Evolutionary conservation across 2,329 filamentous ascomycete genomes (phyloP).

Genomic region (Pyricularia sp.): DNA sequence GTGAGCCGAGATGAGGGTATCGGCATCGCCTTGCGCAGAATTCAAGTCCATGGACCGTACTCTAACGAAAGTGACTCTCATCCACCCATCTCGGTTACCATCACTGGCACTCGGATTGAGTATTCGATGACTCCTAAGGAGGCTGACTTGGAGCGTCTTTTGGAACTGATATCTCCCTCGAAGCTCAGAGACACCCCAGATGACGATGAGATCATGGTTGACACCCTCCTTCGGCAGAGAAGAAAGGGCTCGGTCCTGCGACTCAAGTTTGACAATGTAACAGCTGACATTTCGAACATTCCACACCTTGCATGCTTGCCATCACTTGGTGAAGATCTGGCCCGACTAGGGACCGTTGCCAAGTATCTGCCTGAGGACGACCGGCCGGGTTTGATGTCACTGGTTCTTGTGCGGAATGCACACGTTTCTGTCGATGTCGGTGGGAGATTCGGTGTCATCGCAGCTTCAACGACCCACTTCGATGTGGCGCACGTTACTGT

Average conservation of each 20-base stretch:
- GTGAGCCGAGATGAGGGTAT: slow-evolving; percentile 66
- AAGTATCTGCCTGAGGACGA: slow-evolving; percentile 97
- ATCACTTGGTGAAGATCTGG: slow-evolving; percentile 66
- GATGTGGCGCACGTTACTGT: slow-evolving; percentile 77
- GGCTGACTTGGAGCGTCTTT: slow-evolving; percentile 68
- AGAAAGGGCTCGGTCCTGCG: slow-evolving; percentile 78
- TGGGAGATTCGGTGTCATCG: slow-evolving; percentile 56
- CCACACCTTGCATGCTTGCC: slow-evolving; percentile 59
- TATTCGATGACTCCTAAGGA: slow-evolving; percentile 67
- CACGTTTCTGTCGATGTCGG: slow-evolving; percentile 55
- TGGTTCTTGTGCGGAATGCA: slow-evolving; percentile 57
- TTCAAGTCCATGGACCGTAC: slow-evolving; percentile 66
- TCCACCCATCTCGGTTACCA: slow-evolving; percentile 49
- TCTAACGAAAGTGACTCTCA: slow-evolving; percentile 39
- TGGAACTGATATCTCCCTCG: slow-evolving; percentile 83
- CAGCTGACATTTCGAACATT: slow-evolving; percentile 52
- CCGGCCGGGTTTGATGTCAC: slow-evolving; percentile 73
- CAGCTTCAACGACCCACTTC: slow-evolving; percentile 48
- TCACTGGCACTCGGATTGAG: slow-evolving; percentile 61
- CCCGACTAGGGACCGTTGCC: slow-evolving; percentile 74
- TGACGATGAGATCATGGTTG: slow-evolving; percentile 89
- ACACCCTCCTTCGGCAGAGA: slow-evolving; percentile 79
- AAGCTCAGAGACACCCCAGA: slow-evolving; percentile 67
- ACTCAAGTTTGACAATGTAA: slow-evolving; percentile 54
- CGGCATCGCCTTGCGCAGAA: slow-evolving; percentile 63